A percentile compares a stretch with the other conserved stretches of the same genome.
These are phyloP conservation scores for Aspergillus olivimuriae DNA, from an alignment of 495 filamentous ascomycete genomes.

Conservation along the genomic window DNA sequence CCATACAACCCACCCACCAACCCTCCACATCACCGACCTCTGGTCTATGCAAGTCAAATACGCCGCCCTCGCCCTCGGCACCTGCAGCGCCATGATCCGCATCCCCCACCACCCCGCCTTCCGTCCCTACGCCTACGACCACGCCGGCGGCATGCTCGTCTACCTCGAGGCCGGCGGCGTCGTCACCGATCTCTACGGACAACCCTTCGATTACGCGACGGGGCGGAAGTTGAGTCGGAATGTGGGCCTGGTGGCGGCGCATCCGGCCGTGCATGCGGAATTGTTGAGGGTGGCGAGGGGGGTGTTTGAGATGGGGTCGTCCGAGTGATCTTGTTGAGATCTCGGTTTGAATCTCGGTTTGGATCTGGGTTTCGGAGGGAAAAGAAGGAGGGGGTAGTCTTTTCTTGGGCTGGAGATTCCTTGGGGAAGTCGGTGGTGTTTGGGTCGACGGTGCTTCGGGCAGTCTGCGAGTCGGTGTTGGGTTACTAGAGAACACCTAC, in stretches of 20 bases:
- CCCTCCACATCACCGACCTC: conserved; percentile 35
- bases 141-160: conserved; percentile 52
- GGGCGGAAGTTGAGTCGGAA: conserved; percentile 9
- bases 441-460: too few relatives aligned
- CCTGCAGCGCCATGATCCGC: conserved; percentile 47
- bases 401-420: too few relatives aligned
- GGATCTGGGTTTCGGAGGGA: background rate
- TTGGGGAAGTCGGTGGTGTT: too few relatives aligned
- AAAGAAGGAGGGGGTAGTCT: background rate
- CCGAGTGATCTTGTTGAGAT: too few relatives aligned
- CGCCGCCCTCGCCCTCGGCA: conserved; percentile 41
- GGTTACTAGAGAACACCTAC: background rate
- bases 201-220: conserved; percentile 6
- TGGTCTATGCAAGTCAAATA: conserved; percentile 51
- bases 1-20: too few relatives aligned
- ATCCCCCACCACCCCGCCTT: conserved; percentile 37
- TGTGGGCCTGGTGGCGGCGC: conserved; percentile 12
- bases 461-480: too few relatives aligned
- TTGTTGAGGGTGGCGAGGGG: background rate
- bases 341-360: too few relatives aligned
- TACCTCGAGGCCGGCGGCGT: conserved; percentile 52
- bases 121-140: conserved; percentile 51
- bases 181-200: conserved; percentile 47
- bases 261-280: conserved; percentile 4
- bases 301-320: background rate